Evolutionary conservation across 1,284 basidiomycete genomes (phyloP).

Genomic region (Apiotrichum laibachii): DNA sequence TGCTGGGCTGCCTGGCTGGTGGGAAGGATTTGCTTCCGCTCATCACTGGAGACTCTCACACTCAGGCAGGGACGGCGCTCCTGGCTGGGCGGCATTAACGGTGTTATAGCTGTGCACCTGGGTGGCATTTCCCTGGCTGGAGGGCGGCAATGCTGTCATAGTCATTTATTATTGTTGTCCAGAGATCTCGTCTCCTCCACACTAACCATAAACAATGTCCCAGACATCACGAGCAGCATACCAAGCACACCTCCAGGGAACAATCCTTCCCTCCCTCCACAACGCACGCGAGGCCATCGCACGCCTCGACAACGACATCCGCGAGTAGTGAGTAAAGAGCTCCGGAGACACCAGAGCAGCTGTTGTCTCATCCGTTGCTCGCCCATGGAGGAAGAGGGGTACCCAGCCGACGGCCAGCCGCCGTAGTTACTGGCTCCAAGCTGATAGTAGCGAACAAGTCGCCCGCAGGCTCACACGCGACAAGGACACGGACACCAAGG

Average conservation of each 20-base stretch:
- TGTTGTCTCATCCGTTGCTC: neutral
- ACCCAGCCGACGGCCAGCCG: too few species aligned
- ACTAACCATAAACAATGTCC: neutral
- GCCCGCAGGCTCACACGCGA: constrained; percentile 18
- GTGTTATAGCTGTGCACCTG: neutral
- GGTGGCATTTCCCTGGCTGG: neutral
- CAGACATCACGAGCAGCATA: constrained; percentile 14
- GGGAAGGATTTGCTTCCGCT: too few species aligned
- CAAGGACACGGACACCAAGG: neutral
- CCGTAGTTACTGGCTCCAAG: too few species aligned
- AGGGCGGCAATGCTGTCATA: neutral
- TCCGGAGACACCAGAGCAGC: too few species aligned
- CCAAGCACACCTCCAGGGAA: constrained; percentile 16
- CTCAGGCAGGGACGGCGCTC: neutral
- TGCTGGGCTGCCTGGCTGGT: neutral
- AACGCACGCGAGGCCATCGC: constrained; percentile 18
- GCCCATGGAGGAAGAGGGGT: too few species aligned
- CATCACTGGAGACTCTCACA: too few species aligned
- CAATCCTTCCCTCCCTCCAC: constrained; percentile 23
- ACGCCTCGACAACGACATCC: constrained; percentile 24
- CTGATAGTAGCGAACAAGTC: constrained; percentile 23
- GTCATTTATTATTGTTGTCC: neutral
- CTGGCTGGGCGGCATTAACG: neutral
- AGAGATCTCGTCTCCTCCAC: too few species aligned
- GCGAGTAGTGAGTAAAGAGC: constrained; percentile 29